These are phyloP conservation scores for Stagonosporopsis chrysanthemi DNA, from an alignment of 2,329 filamentous ascomycete species.

Conservation along the genomic window DNA sequence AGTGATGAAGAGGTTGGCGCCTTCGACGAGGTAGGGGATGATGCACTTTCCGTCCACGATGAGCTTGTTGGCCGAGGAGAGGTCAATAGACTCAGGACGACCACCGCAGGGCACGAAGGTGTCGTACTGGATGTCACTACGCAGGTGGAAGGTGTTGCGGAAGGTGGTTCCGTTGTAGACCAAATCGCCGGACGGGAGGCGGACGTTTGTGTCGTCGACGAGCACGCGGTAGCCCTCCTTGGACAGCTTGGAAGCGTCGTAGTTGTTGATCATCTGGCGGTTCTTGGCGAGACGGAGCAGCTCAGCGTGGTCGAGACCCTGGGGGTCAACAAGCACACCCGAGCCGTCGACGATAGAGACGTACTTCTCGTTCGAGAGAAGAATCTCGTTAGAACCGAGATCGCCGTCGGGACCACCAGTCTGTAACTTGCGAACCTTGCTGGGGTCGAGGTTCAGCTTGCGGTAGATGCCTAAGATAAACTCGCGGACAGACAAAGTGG, in stretches of 20 bases:
- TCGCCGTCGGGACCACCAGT: conserved; percentile 97
- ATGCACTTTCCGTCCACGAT: conserved; percentile 88
- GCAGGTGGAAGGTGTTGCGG: conserved; percentile 96
- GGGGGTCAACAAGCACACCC: conserved; percentile 91
- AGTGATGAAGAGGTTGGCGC: conserved; percentile 97
- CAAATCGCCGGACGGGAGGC: conserved; percentile 84
- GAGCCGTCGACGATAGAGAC: conserved; percentile 94
- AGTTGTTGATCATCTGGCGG: conserved; percentile 88
- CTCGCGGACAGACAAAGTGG: conserved; percentile 92
- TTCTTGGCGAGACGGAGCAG: conserved; percentile 83
- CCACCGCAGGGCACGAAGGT: conserved; percentile 96
- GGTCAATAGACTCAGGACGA: conserved; percentile 93
- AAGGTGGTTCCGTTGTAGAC: conserved; percentile 92
- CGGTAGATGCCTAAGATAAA: conserved; percentile 97
- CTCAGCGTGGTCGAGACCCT: conserved; percentile 85
- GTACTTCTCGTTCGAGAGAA: conserved; percentile 95
- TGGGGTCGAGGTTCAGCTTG: conserved; percentile 88
- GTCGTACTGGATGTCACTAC: conserved; percentile 76
- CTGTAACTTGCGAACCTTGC: conserved; percentile 89
- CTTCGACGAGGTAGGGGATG: conserved; percentile 96
- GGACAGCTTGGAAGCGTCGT: conserved; percentile 85
- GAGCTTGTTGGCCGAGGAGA: conserved; percentile 83
- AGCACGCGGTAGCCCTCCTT: conserved; percentile 88
- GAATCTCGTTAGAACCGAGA: conserved; percentile 95
- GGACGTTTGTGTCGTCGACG: conserved; percentile 88